Percentiles rank a stretch among this genome's conserved stretches.
Evolutionary conservation across 2,329 filamentous ascomycete genomes (phyloP).

Genomic region (Alternaria brassicae): DNA sequence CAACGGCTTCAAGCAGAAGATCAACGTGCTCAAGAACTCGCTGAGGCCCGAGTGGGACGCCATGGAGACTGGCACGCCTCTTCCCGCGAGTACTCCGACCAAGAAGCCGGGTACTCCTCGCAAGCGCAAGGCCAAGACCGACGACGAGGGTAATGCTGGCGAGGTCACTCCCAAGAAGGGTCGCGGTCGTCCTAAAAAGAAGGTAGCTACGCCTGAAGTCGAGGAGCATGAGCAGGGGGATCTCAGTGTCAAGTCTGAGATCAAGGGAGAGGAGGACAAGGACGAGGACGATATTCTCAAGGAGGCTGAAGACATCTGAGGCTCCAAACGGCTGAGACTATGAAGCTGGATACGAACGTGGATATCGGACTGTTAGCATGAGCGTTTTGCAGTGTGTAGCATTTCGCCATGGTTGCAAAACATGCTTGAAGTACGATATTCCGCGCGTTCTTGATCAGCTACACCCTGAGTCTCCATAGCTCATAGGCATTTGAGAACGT

Average conservation of each 20-base stretch:
- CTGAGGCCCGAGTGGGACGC: slow-evolving; percentile 24
- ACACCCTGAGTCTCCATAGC: too few species aligned
- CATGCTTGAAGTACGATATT: not conserved
- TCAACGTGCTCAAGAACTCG: slow-evolving; percentile 21
- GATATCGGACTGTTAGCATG: not conserved
- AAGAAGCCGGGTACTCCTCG: slow-evolving; percentile 16
- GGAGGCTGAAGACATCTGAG: not conserved
- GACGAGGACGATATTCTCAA: not conserved
- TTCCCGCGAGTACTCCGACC: slow-evolving; percentile 4
- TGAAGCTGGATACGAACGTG: not conserved
- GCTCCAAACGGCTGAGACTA: rapidly evolving
- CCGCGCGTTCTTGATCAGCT: not conserved
- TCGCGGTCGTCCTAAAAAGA: slow-evolving; percentile 2
- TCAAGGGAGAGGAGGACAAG: not conserved
- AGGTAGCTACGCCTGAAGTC: not conserved
- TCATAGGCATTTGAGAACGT: rapidly evolving
- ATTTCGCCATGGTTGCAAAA: too few species aligned
- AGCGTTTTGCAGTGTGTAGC: not conserved
- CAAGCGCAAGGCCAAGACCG: slow-evolving; percentile 31
- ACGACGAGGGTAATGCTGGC: slow-evolving; percentile 2
- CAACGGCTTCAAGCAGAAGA: slow-evolving; percentile 31
- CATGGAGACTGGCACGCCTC: slow-evolving; percentile 1
- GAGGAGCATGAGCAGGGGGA: not conserved
- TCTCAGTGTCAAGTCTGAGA: not conserved
- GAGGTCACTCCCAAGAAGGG: slow-evolving; percentile 14